Base-by-base conservation (phyloP, 495 filamentous ascomycete genomes). In the Lichina pygmaea region DNA sequence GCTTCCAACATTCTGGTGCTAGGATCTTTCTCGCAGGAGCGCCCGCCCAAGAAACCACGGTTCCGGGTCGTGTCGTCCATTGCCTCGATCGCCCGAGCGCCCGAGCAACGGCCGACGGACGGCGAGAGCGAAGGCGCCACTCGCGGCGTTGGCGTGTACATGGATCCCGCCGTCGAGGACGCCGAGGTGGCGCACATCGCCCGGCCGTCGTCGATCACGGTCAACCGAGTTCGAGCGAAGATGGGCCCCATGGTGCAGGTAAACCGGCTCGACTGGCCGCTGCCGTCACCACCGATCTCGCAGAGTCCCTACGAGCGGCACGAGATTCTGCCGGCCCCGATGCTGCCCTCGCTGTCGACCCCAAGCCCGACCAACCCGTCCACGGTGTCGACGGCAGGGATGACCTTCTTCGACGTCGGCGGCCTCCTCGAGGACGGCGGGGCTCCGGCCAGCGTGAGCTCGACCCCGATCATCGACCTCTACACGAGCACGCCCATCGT, bases 121-220 rank as follows among this genome's bases (percentile, higher is more conserved):
- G 68, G 66, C n/a, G 81, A 80, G 7, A 83, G 77, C 50, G 82
- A 91, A 54, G 77, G 79, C 42, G 81, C 86, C 53, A 80, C 78
- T 0, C 63, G 71, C 11, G 79, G 73, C 51, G 38, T 85, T 33
- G 81, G 82, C n/a, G 67, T 78, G 12, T 63, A 73, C 16, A 60
- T 77, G 13, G 60, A 72, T 44, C 70, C 71, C 11, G 70, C 76
- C 24, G 50, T 81, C 9, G 61, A 66, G 34, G 65, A 64, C 8
- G 56, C 57, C 2, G 58, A 60, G 12, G 50, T 63, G 33, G 60
- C 64, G 7, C 37, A 53, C 3, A 56, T 45, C 16, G 41, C 42
- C 49, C 44, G 44, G 55, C 46, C 50, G 45, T 59, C 24, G 45
- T 51, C 6, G 16, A 53, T 41, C 9, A 40, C 52, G 16, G 6